These are phyloP conservation scores for Brachypodium distachyon DNA, from an alignment of 202 grass and related monocot genomes.

Conservation along the genomic window DNA sequence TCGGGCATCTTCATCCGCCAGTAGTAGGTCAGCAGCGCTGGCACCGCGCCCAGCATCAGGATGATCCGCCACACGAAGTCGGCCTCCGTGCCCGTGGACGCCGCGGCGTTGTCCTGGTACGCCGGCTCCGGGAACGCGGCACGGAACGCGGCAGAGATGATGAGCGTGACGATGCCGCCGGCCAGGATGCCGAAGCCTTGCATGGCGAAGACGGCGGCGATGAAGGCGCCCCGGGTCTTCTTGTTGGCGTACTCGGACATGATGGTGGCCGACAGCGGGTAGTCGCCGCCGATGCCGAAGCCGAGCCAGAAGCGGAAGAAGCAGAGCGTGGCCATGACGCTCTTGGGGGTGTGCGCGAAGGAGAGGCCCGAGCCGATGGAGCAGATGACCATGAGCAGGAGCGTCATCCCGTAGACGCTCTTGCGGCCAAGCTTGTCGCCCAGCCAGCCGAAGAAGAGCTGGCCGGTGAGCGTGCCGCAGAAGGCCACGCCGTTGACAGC, in stretches of 20 bases:
- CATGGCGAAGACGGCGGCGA: conserved; percentile 90
- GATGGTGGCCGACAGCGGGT: conserved; percentile 82
- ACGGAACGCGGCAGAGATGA: conserved; percentile 56
- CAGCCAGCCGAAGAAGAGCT: conserved; percentile 95
- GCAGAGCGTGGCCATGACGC: conserved; percentile 70
- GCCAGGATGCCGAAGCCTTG: conserved; percentile 83
- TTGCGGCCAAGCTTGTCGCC: conserved; percentile 79
- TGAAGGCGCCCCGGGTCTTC: conserved; percentile 76
- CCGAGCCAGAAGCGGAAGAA: conserved; percentile 97
- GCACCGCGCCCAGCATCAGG: conserved; percentile 44
- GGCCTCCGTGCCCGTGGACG: conserved; percentile 23
- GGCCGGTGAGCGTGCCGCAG: conserved; percentile 63
- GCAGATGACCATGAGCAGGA: conserved; percentile 70
- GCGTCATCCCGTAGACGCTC: conserved; percentile 77
- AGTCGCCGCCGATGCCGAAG: conserved; percentile 91
- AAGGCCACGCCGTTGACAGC: conserved; percentile 78
- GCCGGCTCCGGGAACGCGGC: conserved; percentile 12
- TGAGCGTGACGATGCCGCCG: conserved; percentile 56
- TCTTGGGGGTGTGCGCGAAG: conserved; percentile 26
- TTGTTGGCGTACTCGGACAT: conserved; percentile 98
- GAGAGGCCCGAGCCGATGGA: conserved; percentile 71
- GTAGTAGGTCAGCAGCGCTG: conserved; percentile 54
- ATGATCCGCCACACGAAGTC: no score
- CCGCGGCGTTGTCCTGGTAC: conserved; percentile 5
- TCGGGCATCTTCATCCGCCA: conserved; percentile 87